Percentiles rank a stretch among this genome's conserved stretches.
Conservation (phyloP, 805 yeast species). For the Saccharomyces cerevisiae region DNA sequence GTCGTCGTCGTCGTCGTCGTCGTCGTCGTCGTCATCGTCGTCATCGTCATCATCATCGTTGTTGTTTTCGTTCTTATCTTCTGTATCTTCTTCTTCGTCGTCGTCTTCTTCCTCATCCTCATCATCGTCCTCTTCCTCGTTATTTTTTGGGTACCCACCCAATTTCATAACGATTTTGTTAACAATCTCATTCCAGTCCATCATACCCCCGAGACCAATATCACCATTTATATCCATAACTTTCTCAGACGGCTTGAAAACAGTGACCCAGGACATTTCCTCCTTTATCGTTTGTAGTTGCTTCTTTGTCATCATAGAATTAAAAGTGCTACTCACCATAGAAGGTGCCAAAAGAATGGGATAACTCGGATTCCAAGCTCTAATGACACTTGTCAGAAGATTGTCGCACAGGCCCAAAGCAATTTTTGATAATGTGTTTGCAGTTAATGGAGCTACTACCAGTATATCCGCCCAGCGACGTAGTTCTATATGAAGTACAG, state of each 20-base stretch:
- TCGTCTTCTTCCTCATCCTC: conserved; percentile 35
- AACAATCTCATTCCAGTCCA: conserved; percentile 92
- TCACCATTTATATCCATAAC: conserved; percentile 91
- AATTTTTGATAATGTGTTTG: conserved; percentile 84
- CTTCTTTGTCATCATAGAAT: conserved; percentile 77
- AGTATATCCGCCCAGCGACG: conserved; percentile 95
- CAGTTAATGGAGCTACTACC: conserved; percentile 88
- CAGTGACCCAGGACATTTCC: conserved; percentile 92
- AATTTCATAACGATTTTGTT: conserved; percentile 71
- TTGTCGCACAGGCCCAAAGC: conserved; percentile 90
- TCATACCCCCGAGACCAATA: conserved; percentile 99
- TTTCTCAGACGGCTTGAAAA: conserved; percentile 90
- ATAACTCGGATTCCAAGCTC: conserved; percentile 92
- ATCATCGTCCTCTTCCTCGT: conserved; percentile 41
- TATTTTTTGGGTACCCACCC: conserved; percentile 52
- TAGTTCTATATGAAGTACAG: conserved; percentile 88
- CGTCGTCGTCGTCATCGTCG: conserved; percentile 37
- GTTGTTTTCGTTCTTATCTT: conserved; percentile 34
- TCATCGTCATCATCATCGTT: conserved; percentile 40
- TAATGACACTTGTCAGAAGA: conserved; percentile 74
- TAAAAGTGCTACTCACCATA: conserved; percentile 89
- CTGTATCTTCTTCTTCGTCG: conserved; percentile 27
- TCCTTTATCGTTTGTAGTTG: conserved; percentile 70
- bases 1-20: conserved; percentile 41
- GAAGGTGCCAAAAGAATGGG: conserved; percentile 92